Evolutionary conservation across 164 flowering plant genomes (phyloP).

Genomic region (Magnolia officinalis): DNA sequence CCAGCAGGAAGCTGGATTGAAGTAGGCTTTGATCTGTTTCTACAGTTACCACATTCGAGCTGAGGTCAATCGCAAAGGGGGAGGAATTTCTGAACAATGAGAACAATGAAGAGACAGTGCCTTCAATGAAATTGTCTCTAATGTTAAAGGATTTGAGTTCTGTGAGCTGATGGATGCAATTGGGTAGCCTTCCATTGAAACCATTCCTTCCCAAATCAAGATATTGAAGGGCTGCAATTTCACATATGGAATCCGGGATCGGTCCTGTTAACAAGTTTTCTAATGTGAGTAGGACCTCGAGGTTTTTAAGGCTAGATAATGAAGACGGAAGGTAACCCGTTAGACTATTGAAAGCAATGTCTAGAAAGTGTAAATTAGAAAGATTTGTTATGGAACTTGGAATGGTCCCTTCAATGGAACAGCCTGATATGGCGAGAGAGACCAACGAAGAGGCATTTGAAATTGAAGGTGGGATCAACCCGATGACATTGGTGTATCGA

Average conservation of each 20-base stretch:
- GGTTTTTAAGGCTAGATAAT: slow-evolving; percentile 16
- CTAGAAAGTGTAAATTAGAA: slow-evolving; percentile 10
- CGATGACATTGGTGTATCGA: not conserved
- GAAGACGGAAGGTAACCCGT: slow-evolving; percentile 17
- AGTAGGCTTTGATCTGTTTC: not conserved
- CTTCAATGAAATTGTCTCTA: slow-evolving; percentile 8
- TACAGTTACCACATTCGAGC: slow-evolving; percentile 5
- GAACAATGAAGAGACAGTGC: slow-evolving; percentile 1
- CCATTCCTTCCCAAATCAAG: slow-evolving; percentile 7
- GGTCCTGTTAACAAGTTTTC: slow-evolving; percentile 20
- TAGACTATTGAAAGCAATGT: slow-evolving; percentile 16
- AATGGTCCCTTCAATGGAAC: slow-evolving; percentile 21
- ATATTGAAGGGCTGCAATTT: slow-evolving; percentile 8
- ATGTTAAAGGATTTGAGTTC: not conserved
- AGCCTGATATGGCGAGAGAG: not conserved
- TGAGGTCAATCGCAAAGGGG: not conserved
- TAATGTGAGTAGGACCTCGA: not conserved
- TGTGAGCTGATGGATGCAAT: slow-evolving; percentile 18
- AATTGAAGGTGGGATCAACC: slow-evolving; percentile 7
- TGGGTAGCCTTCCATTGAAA: slow-evolving; percentile 15
- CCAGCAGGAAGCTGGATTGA: not conserved
- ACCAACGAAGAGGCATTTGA: slow-evolving; percentile 13
- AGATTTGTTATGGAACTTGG: slow-evolving; percentile 19
- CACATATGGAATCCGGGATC: slow-evolving; percentile 21
- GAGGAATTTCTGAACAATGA: not conserved